Evolutionary conservation across 352 stramenopile genomes (phyloP), one percentile per base, ranked within the genome.

Genomic region (Phytophthora pisi): DNA sequence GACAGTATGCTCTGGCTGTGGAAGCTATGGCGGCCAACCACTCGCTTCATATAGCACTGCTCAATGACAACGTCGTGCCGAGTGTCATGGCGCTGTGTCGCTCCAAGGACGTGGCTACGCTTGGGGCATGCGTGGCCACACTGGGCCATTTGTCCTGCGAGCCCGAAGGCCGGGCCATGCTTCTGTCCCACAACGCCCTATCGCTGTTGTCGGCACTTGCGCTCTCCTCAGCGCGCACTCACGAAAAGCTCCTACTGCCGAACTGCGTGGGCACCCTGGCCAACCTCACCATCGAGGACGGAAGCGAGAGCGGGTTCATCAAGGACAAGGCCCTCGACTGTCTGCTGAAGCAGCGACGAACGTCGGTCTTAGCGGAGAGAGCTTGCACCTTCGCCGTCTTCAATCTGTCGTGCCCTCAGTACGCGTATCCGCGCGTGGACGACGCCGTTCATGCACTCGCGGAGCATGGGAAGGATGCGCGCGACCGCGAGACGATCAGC

Each of bases 251-350:
- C 2, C 16, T 82, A n/a, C 40, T 82, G 13, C 66, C 74, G 46
- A 86, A 88, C 46, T 82, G 74, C 18, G 46, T 90, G n/a, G 70
- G 66, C 18, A 86, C 73, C 18, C 66, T 91, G n/a, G 80, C 82
- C 2, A 93, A 93, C 43, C 55, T 91, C 16, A 93, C 83, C 31
- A 91, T 93, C 28, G 83, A 93, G 40, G 85, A 93, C 50, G 75
- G 78, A 13, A 79, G 75, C 36, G 85, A 93, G 65, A 78, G 70
- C 47, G 65, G 72, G 0, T 89, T 91, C 58, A 81, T 93, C 51
- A 89, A 90, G 61, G 85, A 93, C 20, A 93, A 91, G 56, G 81
- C 67, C 10, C 81, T 93, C 43, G 83, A 90, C 16, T 81, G 72
- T 24, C 72, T 91, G 2, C 47, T 90, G 4, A 84, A 81, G 57